Percentiles rank a stretch among this genome's conserved stretches.
Conservation (phyloP, 331 rosid species). For the Cydonia oblonga region DNA sequence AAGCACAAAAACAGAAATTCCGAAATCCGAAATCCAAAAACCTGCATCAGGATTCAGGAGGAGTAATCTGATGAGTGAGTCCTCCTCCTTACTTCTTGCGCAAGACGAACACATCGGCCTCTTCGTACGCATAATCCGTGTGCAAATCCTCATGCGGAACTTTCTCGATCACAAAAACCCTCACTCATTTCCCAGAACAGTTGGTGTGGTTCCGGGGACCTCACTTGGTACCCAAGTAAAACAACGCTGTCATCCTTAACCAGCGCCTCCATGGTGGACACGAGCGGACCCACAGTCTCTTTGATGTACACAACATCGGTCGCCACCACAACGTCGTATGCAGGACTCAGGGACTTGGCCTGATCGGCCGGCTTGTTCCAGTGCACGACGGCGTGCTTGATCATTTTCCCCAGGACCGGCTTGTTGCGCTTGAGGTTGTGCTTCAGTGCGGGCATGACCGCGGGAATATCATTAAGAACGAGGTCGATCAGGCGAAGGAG, state of each 20-base stretch:
- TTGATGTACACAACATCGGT: slow-evolving; percentile 80
- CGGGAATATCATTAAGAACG: slow-evolving; percentile 68
- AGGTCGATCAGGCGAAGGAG: slow-evolving; percentile 64
- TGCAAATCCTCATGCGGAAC: slow-evolving; percentile 61
- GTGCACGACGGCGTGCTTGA: slow-evolving; percentile 58
- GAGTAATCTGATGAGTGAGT: not conserved
- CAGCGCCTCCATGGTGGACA: slow-evolving; percentile 56
- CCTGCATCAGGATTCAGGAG: not conserved
- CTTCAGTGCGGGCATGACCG: slow-evolving; percentile 92
- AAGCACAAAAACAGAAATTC: not conserved
- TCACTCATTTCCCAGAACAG: slow-evolving; percentile 62
- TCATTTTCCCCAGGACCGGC: slow-evolving; percentile 42
- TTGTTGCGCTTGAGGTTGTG: slow-evolving; percentile 70
- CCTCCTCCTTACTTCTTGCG: slow-evolving; percentile 44
- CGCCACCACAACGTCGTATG: slow-evolving; percentile 54
- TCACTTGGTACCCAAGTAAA: slow-evolving; percentile 67
- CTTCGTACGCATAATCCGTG: slow-evolving; percentile 67
- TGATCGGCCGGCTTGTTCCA: slow-evolving; percentile 58
- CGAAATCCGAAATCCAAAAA: not conserved
- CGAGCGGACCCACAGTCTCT: slow-evolving; percentile 47
- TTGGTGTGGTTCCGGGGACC: slow-evolving; percentile 62
- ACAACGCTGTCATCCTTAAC: slow-evolving; percentile 51
- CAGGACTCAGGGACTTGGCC: slow-evolving; percentile 45
- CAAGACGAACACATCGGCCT: slow-evolving; percentile 52
- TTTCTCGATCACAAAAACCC: slow-evolving; percentile 32